Conservation (phyloP, 2,329 filamentous ascomycete genomes). For the Exutisphaerella laricina region DNA sequence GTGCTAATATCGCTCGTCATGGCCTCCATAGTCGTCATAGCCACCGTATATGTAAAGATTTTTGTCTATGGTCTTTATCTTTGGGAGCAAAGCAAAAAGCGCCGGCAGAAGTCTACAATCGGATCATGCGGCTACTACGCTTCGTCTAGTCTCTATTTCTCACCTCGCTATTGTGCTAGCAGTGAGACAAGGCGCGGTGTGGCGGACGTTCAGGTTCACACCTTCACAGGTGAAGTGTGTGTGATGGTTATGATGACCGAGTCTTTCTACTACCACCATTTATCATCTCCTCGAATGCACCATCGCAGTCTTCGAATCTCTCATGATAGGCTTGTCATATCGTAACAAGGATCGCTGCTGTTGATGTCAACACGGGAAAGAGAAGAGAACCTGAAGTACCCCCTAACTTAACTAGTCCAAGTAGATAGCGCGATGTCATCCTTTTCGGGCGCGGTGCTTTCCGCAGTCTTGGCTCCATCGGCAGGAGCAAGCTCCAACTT, state of each 20-base stretch:
- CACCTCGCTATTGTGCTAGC: neutral
- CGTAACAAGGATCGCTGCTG: too few relatives aligned
- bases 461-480: slow-evolving; percentile 2
- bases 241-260: too few relatives aligned
- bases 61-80: slow-evolving; percentile 55
- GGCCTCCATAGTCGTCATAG: slow-evolving; percentile 49
- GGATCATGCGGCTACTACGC: slow-evolving; percentile 40
- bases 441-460: neutral
- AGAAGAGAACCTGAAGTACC: too few relatives aligned
- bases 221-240: too few relatives aligned
- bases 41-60: slow-evolving; percentile 60
- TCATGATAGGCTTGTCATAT: too few relatives aligned
- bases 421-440: slow-evolving; percentile 7
- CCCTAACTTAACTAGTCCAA: too few relatives aligned
- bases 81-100: slow-evolving; percentile 53
- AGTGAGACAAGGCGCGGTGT: too few relatives aligned
- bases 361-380: too few relatives aligned
- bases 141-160: neutral
- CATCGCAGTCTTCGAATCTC: too few relatives aligned
- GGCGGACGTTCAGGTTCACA: too few relatives aligned
- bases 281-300: too few relatives aligned
- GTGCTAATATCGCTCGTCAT: slow-evolving; percentile 34
- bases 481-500: slow-evolving; percentile 3
- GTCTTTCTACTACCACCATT: too few relatives aligned
- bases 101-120: slow-evolving; percentile 46